These are phyloP conservation scores for Nematodospora valgi DNA, from an alignment of 805 yeast species.

Conservation along the genomic window DNA sequence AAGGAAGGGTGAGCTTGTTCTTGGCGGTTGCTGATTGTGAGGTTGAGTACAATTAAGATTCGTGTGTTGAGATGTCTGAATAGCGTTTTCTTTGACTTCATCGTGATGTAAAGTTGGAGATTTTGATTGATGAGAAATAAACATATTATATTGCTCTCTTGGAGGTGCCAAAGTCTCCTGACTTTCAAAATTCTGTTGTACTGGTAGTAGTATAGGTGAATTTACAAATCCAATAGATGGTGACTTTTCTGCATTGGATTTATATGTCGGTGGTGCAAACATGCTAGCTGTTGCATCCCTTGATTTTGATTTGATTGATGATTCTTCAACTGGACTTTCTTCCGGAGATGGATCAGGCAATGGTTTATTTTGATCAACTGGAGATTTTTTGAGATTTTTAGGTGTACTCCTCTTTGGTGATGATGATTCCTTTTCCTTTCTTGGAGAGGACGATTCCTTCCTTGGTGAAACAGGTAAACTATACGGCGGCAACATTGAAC, in stretches of 20 bases:
- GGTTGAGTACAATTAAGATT: not conserved
- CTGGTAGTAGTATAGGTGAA: not conserved
- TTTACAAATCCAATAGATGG: constrained; percentile 1
- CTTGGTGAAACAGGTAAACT: not conserved
- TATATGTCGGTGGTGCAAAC: too few species aligned
- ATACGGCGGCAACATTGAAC: not conserved
- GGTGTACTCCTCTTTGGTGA: constrained; percentile 2
- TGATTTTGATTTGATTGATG: not conserved
- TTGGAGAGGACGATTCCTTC: not conserved
- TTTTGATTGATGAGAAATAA: not conserved
- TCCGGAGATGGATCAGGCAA: constrained; percentile 1
- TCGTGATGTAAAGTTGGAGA: too few species aligned
- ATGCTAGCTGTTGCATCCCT: too few species aligned
- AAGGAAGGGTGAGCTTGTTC: not conserved
- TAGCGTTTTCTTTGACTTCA: too few species aligned
- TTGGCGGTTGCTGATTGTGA: not conserved
- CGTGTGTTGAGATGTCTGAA: not conserved
- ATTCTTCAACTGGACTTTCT: not conserved
- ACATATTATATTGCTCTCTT: not conserved
- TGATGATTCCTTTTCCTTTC: constrained; percentile 1
- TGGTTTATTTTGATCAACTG: constrained; percentile 4
- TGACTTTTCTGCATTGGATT: too few species aligned
- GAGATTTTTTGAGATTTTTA: not conserved
- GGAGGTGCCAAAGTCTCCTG: not conserved
- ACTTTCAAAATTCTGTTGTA: not conserved